Base-by-base conservation (phyloP, 805 yeast species). In the Torulaspora indica region DNA sequence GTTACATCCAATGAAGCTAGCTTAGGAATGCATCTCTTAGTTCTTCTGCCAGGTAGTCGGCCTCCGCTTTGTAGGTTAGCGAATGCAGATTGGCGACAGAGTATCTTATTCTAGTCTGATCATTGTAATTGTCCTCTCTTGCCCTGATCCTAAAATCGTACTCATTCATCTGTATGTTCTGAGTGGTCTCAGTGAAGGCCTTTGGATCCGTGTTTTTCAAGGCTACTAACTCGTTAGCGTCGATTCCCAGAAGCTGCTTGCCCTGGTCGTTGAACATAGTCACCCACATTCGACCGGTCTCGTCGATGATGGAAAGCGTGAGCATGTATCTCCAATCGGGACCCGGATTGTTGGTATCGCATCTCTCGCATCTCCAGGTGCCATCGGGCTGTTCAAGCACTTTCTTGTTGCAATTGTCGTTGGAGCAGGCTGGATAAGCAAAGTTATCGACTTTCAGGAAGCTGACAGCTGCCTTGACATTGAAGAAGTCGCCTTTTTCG, bases 311-410 rank as follows among this genome's bases (percentile, higher is more conserved):
- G 3, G 87, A 78, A 36, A 80, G 64, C n/a, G 83, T 81, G 55
- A 91, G 64, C 42, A 89, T 80, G 55, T 85, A 93, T 63, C 98
- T 77, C 69, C 85, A 81, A 38, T 74, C 70, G 14, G 98, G 97
- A 37, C 72, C 74, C 2, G 75, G 72, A 59, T 78, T 82, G 49
- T 76, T 77, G 44, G 76, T 71, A 56, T 86, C 82, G 74, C 98
- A 90, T 63, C 83, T 84, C 63, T 90, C 98, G 72, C 98, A 93
- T 64, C 95, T 79, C 95, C 95, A 90, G 13, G 81, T 72, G 10
- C 84, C 87, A 58, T 78, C 82, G 25, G 78, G 72, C 43, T 76
- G 81, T 58, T 86, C 86, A 35, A 84, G 69, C 24, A 89, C 87
- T 67, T 93, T 93, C 60, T 89, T 81, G 62, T 82, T 82, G 71